Conservation (phyloP, 192 early-diverging fungal genomes). For the Backusella parvicylindrica region DNA sequence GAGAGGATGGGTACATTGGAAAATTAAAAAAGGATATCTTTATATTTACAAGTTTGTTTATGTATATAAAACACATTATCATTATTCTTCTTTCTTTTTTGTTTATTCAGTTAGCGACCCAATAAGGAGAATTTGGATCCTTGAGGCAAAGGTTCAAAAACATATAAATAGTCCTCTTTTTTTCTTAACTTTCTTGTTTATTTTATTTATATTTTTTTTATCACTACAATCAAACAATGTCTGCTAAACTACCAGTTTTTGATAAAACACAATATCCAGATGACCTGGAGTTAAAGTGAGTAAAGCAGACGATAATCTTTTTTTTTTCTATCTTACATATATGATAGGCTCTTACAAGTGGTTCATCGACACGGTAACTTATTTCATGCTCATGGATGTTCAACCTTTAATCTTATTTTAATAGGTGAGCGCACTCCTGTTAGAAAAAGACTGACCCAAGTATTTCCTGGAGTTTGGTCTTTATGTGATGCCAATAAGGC, state of each 20-base stretch:
- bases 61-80: neutral
- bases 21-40: too few species aligned
- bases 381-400: too few species aligned
- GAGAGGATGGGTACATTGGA: too few species aligned
- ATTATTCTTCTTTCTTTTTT: neutral
- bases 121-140: neutral
- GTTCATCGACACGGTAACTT: constrained; percentile 43
- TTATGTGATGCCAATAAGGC: constrained; percentile 28
- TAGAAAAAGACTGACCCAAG: constrained; percentile 14
- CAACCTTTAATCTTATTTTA: too few species aligned
- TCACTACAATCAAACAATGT: neutral
- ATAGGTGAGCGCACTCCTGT: constrained; percentile 47
- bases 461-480: constrained; percentile 37
- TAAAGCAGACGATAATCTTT: neutral
- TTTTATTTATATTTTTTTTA: neutral
- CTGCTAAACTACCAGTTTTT: constrained; percentile 20
- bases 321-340: neutral
- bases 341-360: constrained; percentile 31
- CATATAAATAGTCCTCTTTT: neutral
- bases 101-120: neutral
- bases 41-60: neutral
- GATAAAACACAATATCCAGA: constrained; percentile 19
- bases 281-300: constrained; percentile 27
- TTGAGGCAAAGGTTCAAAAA: neutral
- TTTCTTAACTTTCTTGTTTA: neutral